These are phyloP conservation scores for Adansonia rubrostipa DNA, from an alignment of 441 rosid species.

Conservation along the genomic window DNA sequence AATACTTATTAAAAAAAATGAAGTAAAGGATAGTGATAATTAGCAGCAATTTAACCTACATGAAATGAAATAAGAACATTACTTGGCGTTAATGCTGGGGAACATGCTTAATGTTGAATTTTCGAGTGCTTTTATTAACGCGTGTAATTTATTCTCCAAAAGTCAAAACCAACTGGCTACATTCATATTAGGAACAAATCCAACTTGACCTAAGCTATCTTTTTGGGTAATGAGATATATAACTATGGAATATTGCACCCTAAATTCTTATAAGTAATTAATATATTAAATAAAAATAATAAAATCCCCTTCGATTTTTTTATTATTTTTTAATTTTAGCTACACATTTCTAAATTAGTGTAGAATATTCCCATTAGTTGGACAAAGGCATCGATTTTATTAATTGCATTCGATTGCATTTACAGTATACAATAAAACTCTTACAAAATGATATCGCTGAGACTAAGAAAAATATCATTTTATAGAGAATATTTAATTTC, in stretches of 20 bases:
- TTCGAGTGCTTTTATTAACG: neutral
- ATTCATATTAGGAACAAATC: neutral
- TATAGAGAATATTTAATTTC: too few species aligned
- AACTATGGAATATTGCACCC: neutral
- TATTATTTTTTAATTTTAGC: neutral
- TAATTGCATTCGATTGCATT: neutral
- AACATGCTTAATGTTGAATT: neutral
- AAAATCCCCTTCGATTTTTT: neutral
- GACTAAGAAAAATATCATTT: too few species aligned
- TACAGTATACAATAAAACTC: neutral
- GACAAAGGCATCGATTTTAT: neutral
- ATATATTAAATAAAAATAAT: neutral
- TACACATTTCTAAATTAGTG: neutral
- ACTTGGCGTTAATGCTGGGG: neutral
- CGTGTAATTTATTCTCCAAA: neutral
- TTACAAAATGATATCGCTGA: too few species aligned
- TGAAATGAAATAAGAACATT: neutral
- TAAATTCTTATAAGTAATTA: constrained; percentile 8
- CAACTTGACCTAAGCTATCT: neutral
- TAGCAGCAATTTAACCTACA: neutral
- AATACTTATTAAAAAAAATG: neutral
- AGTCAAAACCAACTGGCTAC: neutral
- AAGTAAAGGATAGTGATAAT: neutral
- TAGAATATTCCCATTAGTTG: neutral
- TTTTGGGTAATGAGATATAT: neutral